Conservation (phyloP, 2,329 filamentous ascomycete genomes). For the Monosporascus sp. region DNA sequence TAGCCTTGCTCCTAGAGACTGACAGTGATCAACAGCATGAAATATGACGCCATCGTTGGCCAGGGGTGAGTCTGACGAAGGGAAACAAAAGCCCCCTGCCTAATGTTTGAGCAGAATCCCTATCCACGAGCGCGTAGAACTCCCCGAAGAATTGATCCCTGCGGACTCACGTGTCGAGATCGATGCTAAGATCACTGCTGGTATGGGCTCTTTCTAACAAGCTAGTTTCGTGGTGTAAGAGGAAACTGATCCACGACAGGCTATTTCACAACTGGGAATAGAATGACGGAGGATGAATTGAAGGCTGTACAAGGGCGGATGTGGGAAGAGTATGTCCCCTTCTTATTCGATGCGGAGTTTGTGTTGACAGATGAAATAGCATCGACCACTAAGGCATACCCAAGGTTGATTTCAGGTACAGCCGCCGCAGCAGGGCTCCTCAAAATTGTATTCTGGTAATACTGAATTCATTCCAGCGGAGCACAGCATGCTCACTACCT, state of each 20-base stretch:
- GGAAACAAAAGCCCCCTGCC: constrained; percentile 10
- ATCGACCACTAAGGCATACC: constrained; percentile 34
- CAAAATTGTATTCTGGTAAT: neutral
- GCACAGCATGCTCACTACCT: neutral
- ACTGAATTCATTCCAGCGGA: neutral
- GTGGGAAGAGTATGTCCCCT: constrained; percentile 70
- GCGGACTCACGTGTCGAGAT: constrained; percentile 97
- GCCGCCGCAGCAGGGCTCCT: neutral
- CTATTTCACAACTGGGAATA: constrained; percentile 81
- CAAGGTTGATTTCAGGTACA: constrained; percentile 2
- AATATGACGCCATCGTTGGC: constrained; percentile 81
- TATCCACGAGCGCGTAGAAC: constrained; percentile 84
- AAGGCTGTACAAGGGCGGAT: constrained; percentile 80
- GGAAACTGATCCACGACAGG: constrained; percentile 37
- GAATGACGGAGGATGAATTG: constrained; percentile 83
- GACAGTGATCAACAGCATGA: constrained; percentile 58
- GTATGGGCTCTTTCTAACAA: constrained; percentile 42
- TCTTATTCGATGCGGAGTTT: constrained; percentile 9
- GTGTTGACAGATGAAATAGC: constrained; percentile 27
- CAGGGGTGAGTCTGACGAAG: constrained; percentile 55
- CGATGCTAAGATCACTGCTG: constrained; percentile 95
- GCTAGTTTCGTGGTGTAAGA: constrained; percentile 5
- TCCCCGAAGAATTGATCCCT: constrained; percentile 90
- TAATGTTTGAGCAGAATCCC: constrained; percentile 56
- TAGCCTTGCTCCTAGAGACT: constrained; percentile 16